Evolutionary conservation across 1,284 basidiomycete species (phyloP).

Genomic region (Sparassis latifolia): DNA sequence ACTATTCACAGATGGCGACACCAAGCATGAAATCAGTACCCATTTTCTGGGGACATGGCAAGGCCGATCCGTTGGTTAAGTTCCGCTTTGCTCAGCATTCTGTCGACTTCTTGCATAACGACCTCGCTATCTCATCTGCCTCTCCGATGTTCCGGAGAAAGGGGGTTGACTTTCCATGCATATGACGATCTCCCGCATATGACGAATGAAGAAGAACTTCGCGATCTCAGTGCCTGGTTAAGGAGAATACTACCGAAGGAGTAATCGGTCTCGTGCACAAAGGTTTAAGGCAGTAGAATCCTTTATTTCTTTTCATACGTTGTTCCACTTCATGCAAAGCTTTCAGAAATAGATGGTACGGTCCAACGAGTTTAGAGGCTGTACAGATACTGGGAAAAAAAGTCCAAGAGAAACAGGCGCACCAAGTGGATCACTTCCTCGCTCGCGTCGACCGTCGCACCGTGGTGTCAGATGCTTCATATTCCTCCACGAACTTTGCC

Average conservation of each 20-base stretch:
- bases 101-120: slow-evolving; percentile 44
- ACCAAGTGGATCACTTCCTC: slow-evolving; percentile 6
- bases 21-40: slow-evolving; percentile 56
- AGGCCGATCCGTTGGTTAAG: slow-evolving; percentile 68
- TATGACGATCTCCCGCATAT: slow-evolving; percentile 63
- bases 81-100: slow-evolving; percentile 43
- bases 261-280: neutral
- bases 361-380: too few relatives aligned
- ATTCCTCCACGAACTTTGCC: slow-evolving; percentile 6
- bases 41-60: slow-evolving; percentile 87
- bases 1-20: slow-evolving; percentile 45
- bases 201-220: slow-evolving; percentile 54
- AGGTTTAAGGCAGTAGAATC: neutral
- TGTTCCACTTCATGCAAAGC: too few relatives aligned
- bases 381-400: too few relatives aligned
- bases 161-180: slow-evolving; percentile 39
- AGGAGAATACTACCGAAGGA: slow-evolving; percentile 31
- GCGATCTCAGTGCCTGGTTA: slow-evolving; percentile 59
- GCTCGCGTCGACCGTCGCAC: slow-evolving; percentile 14
- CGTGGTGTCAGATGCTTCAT: neutral
- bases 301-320: neutral
- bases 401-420: too few relatives aligned
- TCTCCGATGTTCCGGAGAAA: slow-evolving; percentile 16
- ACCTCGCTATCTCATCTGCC: slow-evolving; percentile 38
- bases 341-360: too few relatives aligned